Percentiles rank a stretch among this genome's conserved stretches.
These are phyloP conservation scores for Asterionellopsis glacialis DNA, from an alignment of 108 stramenopile species.

Conservation along the genomic window DNA sequence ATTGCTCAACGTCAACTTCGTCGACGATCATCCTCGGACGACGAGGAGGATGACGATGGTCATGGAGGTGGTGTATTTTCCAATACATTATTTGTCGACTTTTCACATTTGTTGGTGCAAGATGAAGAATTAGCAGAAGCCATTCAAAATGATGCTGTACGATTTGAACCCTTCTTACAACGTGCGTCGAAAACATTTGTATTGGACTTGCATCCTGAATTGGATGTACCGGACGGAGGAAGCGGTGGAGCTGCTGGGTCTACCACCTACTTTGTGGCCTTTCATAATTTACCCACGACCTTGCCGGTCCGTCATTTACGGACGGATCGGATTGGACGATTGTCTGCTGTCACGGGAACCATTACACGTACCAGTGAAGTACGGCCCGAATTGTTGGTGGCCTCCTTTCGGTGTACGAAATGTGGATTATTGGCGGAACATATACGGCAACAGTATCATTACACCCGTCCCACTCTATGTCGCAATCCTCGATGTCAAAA, in stretches of 20 bases:
- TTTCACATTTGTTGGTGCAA: conserved; percentile 46
- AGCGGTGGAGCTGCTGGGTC: not conserved
- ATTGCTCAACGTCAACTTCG: conserved; percentile 52
- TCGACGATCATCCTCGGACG: conserved; percentile 10
- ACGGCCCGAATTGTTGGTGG: conserved; percentile 94
- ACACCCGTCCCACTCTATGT: conserved; percentile 95
- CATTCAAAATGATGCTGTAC: conserved; percentile 73
- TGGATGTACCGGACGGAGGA: conserved; percentile 27
- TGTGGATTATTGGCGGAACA: conserved; percentile 76
- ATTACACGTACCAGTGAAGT: conserved; percentile 97
- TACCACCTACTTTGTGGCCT: conserved; percentile 69
- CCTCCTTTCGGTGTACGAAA: conserved; percentile 89
- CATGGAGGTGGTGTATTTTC: conserved; percentile 31
- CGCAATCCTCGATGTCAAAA: conserved; percentile 87
- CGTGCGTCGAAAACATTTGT: conserved; percentile 58
- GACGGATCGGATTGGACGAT: conserved; percentile 73
- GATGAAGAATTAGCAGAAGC: conserved; percentile 82
- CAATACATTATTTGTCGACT: conserved; percentile 72
- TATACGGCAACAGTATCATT: conserved; percentile 94
- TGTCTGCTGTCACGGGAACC: conserved; percentile 80
- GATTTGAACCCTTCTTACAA: conserved; percentile 82
- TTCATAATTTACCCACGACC: conserved; percentile 62
- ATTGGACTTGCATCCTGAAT: conserved; percentile 45
- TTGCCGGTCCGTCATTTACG: conserved; percentile 68
- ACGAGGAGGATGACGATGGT: conserved; percentile 16